Percentiles rank a stretch among this genome's conserved stretches.
Conservation (phyloP, 148 eudicot genomes). For the Fagopyrum homotropicum region DNA sequence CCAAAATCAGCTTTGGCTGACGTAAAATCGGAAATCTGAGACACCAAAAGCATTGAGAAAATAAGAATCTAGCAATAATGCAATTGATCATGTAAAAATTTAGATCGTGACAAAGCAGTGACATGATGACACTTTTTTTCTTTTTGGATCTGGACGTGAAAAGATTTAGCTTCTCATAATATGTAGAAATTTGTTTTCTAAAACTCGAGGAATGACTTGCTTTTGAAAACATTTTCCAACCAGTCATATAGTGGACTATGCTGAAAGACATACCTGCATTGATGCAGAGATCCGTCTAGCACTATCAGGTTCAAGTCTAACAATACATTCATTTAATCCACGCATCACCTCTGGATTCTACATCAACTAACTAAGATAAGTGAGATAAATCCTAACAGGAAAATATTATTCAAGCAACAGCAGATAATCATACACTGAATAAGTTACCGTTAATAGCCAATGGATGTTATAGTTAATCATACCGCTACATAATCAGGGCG, state of each 20-base stretch:
- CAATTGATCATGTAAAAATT: neutral
- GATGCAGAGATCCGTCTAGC: constrained; percentile 79
- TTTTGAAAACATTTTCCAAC: neutral
- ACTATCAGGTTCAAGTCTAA: constrained; percentile 66
- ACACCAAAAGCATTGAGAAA: constrained; percentile 8
- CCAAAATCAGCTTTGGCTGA: constrained; percentile 98
- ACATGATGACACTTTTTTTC: neutral
- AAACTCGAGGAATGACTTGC: neutral
- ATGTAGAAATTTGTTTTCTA: neutral
- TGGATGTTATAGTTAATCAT: constrained; percentile 18
- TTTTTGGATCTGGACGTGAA: neutral
- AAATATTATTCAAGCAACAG: neutral
- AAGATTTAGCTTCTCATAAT: neutral
- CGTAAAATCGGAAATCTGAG: constrained; percentile 79
- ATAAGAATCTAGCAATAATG: neutral
- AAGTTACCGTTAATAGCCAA: neutral
- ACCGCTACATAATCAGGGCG: constrained; percentile 75
- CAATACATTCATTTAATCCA: constrained; percentile 85
- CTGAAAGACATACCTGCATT: constrained; percentile 50
- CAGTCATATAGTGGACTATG: neutral
- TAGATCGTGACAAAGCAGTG: neutral
- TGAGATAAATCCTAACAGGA: constrained; percentile 1
- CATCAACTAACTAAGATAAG: constrained; percentile 17
- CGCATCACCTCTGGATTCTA: constrained; percentile 87
- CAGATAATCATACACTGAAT: neutral